Evolutionary conservation across 108 stramenopile genomes (phyloP).

Genomic region (Schizochytrium sp.): DNA sequence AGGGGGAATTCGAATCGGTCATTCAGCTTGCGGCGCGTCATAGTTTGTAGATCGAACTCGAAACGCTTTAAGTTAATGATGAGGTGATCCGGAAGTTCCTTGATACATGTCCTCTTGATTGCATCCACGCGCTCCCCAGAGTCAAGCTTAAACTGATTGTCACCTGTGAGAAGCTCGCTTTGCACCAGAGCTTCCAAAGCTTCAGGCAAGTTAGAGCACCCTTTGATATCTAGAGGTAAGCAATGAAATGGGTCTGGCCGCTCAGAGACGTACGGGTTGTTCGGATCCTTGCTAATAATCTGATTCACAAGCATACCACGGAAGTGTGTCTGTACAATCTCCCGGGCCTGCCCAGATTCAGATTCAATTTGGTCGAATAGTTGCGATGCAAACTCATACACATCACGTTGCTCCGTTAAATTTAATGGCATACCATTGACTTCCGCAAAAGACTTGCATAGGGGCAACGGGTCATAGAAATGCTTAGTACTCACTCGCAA

Average conservation of each 20-base stretch:
- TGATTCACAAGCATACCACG: constrained; percentile 19
- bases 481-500: constrained; percentile 57
- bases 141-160: constrained; percentile 71
- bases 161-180: constrained; percentile 63
- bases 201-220: neutral
- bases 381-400: constrained; percentile 71
- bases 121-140: constrained; percentile 11
- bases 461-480: neutral
- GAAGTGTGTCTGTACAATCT: constrained; percentile 23
- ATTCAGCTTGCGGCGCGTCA: constrained; percentile 76
- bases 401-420: constrained; percentile 75
- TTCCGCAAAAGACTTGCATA: constrained; percentile 67
- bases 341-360: neutral
- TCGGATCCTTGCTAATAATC: constrained; percentile 46
- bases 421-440: constrained; percentile 71
- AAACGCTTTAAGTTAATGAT: constrained; percentile 81
- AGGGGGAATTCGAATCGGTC: constrained; percentile 75
- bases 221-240: constrained; percentile 18
- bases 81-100: constrained; percentile 67
- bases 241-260: constrained; percentile 66
- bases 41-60: constrained; percentile 77
- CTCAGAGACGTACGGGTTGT: constrained; percentile 63
- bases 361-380: constrained; percentile 73
- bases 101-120: constrained; percentile 65
- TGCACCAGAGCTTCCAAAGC: constrained; percentile 9